Conservation (phyloP, 768 basidiomycete genomes). For the Termitomyces sp. region DNA sequence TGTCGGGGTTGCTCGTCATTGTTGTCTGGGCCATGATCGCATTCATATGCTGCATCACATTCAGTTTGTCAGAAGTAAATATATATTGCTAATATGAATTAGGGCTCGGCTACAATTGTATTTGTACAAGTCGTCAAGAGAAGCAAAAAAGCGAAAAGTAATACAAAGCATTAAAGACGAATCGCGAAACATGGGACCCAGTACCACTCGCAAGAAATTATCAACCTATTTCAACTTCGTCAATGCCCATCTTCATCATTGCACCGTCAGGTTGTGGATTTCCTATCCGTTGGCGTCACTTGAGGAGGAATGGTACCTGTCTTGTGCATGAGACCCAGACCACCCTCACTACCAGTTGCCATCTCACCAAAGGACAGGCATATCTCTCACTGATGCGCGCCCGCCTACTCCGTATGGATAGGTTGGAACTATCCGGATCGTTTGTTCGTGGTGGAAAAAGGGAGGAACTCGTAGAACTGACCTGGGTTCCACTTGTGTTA, state of each 20-base stretch:
- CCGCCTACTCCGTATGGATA: constrained; percentile 42
- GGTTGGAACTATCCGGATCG: constrained; percentile 36
- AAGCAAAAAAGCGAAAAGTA: not conserved
- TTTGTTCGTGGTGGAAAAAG: constrained; percentile 38
- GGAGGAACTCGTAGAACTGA: constrained; percentile 40
- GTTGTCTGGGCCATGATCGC: too few species aligned
- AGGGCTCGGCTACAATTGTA: not conserved
- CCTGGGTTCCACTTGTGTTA: constrained; percentile 26
- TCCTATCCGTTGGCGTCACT: constrained; percentile 38
- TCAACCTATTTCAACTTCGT: constrained; percentile 36
- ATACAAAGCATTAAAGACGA: not conserved
- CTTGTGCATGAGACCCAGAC: constrained; percentile 39
- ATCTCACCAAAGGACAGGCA: constrained; percentile 40
- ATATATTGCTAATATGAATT: not conserved
- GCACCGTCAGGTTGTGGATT: constrained; percentile 42
- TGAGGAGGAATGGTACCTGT: constrained; percentile 31
- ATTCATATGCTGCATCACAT: not conserved
- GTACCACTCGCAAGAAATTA: constrained; percentile 5
- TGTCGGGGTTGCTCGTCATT: too few species aligned
- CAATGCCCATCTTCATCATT: constrained; percentile 40
- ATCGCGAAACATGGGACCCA: not conserved
- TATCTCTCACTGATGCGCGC: constrained; percentile 43
- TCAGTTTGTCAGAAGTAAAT: not conserved
- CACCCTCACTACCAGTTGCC: constrained; percentile 41
- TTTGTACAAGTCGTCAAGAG: not conserved